Conservation (phyloP, 2,329 filamentous ascomycete genomes). For the Bipolaris bicolor region DNA sequence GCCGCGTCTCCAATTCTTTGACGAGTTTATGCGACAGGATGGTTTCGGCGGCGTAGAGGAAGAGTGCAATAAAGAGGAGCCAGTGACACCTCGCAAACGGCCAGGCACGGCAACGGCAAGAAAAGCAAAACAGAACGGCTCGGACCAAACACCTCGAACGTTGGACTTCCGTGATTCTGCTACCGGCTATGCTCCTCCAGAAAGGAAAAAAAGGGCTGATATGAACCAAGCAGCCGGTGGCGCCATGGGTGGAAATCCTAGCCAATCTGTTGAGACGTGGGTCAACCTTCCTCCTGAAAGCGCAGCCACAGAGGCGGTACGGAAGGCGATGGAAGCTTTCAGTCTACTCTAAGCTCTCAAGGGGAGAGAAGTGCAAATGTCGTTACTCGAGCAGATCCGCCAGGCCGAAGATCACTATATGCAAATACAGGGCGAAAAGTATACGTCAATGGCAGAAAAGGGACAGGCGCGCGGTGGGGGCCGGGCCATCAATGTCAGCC, state of each 20-base stretch:
- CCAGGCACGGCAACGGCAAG: constrained; percentile 6
- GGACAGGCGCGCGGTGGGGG: background rate
- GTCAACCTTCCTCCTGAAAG: constrained; percentile 11
- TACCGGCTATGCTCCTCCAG: background rate
- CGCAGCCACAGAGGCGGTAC: constrained; percentile 13
- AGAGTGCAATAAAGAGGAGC: background rate
- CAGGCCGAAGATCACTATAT: too few relatives aligned
- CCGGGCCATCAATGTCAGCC: background rate
- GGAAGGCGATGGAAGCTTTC: constrained; percentile 12
- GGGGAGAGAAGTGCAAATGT: background rate
- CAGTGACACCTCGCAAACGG: constrained; percentile 6
- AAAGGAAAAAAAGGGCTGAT: background rate
- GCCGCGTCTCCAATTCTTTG: constrained; percentile 16
- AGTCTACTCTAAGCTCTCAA: background rate
- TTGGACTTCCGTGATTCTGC: constrained; percentile 8
- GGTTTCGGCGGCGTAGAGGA: constrained; percentile 12
- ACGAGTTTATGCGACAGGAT: constrained; percentile 16
- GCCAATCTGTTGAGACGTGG: constrained; percentile 2
- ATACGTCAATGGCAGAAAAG: background rate
- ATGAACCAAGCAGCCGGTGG: background rate
- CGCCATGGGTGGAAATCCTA: constrained; percentile 4
- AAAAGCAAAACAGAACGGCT: constrained; percentile 1
- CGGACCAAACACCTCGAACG: background rate
- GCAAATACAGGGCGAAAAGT: background rate
- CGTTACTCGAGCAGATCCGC: background rate